phyloP scores from a whole-genome alignment of 83 land plant genomes.

The Diphasiastrum complanatum region DNA sequence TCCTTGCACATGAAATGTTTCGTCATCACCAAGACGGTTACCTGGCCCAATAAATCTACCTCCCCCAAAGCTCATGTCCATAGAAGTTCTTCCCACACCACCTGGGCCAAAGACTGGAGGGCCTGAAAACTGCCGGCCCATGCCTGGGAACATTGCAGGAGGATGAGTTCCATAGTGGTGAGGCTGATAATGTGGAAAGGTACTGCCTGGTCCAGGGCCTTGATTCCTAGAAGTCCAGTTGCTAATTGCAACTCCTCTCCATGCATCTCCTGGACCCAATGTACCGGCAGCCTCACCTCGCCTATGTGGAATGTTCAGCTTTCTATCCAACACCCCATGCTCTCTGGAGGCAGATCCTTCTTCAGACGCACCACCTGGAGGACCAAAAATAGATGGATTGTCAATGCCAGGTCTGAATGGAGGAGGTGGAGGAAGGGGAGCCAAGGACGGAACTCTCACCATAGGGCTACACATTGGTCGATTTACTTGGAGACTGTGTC shows the following conservation, averaged over 20 bases:
- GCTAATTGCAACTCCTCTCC: slow-evolving; percentile 13
- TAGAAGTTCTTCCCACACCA: slow-evolving; percentile 4
- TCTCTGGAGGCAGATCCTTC: slow-evolving; percentile 9
- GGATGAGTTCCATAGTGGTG: slow-evolving; percentile 14
- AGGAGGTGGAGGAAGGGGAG: slow-evolving; percentile 14
- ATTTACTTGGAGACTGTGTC: neutral
- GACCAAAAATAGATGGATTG: slow-evolving; percentile 12
- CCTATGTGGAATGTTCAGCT: slow-evolving; percentile 1
- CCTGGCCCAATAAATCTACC: neutral
- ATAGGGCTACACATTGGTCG: neutral
- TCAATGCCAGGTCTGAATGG: slow-evolving; percentile 22
- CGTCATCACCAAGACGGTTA: slow-evolving; percentile 3
- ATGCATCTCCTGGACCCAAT: slow-evolving; percentile 9
- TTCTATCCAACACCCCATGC: slow-evolving; percentile 8
- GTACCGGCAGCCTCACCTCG: slow-evolving; percentile 10
- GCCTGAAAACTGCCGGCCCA: slow-evolving; percentile 13
- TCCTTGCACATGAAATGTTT: slow-evolving; percentile 11
- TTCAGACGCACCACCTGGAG: slow-evolving; percentile 3
- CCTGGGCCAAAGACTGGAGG: slow-evolving; percentile 14
- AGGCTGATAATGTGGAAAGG: slow-evolving; percentile 4
- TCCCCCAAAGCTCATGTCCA: slow-evolving; percentile 7
- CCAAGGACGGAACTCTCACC: slow-evolving; percentile 1
- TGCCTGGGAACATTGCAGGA: slow-evolving; percentile 6
- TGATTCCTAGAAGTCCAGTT: slow-evolving; percentile 11
- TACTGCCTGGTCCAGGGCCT: slow-evolving; percentile 15